A percentile compares a stretch with the other conserved stretches of the same genome.
Conservation (phyloP, 129 eudicot species). For the Helichrysum umbraculigerum region DNA sequence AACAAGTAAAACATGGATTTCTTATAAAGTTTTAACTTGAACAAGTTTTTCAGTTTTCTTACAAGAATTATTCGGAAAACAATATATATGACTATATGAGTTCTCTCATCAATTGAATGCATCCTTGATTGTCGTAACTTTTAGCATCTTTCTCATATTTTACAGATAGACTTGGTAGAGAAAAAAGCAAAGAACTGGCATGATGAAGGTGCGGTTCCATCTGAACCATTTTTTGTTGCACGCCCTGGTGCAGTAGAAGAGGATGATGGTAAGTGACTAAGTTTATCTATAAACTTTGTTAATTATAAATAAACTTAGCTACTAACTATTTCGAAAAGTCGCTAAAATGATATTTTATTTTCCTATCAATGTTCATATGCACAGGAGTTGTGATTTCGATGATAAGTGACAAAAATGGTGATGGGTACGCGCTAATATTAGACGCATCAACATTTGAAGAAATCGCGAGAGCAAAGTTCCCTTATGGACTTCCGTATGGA, state of each 20-base stretch:
- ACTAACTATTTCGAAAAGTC: neutral
- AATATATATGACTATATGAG: too few species aligned
- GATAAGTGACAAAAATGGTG: conserved; percentile 80
- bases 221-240: conserved; percentile 91
- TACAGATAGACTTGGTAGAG: conserved; percentile 72
- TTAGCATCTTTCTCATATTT: neutral
- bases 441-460: conserved; percentile 85
- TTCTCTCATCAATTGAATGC: too few species aligned
- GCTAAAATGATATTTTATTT: neutral
- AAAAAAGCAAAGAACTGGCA: conserved; percentile 84
- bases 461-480: conserved; percentile 97
- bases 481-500: conserved; percentile 97
- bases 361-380: neutral
- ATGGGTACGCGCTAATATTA: conserved; percentile 76
- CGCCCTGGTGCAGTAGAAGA: conserved; percentile 89
- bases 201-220: conserved; percentile 84
- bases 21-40: too few species aligned
- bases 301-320: neutral
- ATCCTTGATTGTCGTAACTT: neutral
- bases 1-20: too few species aligned
- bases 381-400: conserved; percentile 91
- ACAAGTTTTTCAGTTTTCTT: too few species aligned
- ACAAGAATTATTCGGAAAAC: too few species aligned
- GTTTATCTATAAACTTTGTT: neutral
- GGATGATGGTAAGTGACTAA: conserved; percentile 70